phyloP scores from a whole-genome alignment of 345 rosid species.

The Trapa bicornis region DNA sequence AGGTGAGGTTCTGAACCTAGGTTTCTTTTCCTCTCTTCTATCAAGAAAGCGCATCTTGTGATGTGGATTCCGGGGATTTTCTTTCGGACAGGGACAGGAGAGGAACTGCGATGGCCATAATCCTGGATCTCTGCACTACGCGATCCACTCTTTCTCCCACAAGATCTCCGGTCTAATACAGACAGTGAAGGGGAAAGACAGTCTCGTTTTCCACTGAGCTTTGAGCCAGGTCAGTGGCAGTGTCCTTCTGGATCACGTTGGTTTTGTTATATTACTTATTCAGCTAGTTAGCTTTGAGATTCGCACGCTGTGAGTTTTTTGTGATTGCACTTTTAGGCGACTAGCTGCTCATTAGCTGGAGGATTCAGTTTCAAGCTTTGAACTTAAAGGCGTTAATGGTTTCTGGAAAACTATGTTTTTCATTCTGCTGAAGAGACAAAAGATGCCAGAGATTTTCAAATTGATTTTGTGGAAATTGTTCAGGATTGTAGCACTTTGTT shows the following conservation, averaged over 20 bases:
- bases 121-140: constrained; percentile 74
- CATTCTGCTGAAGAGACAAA: background rate
- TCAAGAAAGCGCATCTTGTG: background rate
- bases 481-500: too few species aligned
- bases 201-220: constrained; percentile 93
- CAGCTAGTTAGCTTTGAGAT: background rate
- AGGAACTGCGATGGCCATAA: constrained; percentile 94
- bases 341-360: background rate
- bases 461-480: too few species aligned
- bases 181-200: constrained; percentile 72
- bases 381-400: background rate
- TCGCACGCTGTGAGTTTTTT: background rate
- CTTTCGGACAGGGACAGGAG: constrained; percentile 51
- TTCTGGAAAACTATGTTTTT: background rate
- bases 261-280: background rate
- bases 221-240: constrained; percentile 58
- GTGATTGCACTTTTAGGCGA: background rate
- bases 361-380: background rate
- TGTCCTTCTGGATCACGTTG: background rate
- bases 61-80: background rate
- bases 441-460: background rate
- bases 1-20: constrained; percentile 26
- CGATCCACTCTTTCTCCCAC: constrained; percentile 54
- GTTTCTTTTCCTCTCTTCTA: background rate
- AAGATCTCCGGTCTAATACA: constrained; percentile 68